Base-by-base conservation (phyloP, 2,329 filamentous ascomycete genomes). In the Hymenoscyphus scutula region DNA sequence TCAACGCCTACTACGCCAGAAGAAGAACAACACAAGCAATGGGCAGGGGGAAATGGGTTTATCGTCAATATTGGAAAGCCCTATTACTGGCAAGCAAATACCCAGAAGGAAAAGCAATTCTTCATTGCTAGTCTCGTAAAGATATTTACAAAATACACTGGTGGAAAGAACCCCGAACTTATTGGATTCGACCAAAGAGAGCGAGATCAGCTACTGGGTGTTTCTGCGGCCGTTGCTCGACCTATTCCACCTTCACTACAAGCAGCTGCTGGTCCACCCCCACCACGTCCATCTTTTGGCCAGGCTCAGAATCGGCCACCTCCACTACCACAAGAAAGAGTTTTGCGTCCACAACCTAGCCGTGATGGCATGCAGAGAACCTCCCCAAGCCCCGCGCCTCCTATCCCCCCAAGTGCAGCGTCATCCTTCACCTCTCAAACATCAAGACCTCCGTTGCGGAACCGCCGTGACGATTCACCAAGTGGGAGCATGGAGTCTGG, bases 91-190 rank as follows among this genome's bases (percentile, higher is more conserved):
- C 87, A 96, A 76, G 92, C 95, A 37, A 88, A 92, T 67, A 95
- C 91, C 0, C 84, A 91, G 59, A 97, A 97, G 79, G 95, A 99
- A 78, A 98, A 97, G 81, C 94, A 97, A 74, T 98, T 98, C 78
- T 99, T 99, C 77, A 95, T 99, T 72, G 92, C 91, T 37, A 97
- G 93, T 76, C 78, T 98, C 69, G 87, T 98, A 73, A 99, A 98
- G 77, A 97, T 99, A 68, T 99, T 91, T 75, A 88, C 88, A 71
- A 99, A 98, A 77, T 99, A 98, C 74, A 98, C 95, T 0, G 90
- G 91, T 30, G 94, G 94, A 13, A 89, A 88, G 71, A 77, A 86
- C 34, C 95, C 95, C 1, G 84, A 90, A 63, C 81, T 99, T 58
- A 80, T 85, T 61, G 94, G 94, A 7, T 98, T 99, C 74, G 91